Conservation (phyloP, 352 stramenopile genomes). For the Phytophthora crassamura region DNA sequence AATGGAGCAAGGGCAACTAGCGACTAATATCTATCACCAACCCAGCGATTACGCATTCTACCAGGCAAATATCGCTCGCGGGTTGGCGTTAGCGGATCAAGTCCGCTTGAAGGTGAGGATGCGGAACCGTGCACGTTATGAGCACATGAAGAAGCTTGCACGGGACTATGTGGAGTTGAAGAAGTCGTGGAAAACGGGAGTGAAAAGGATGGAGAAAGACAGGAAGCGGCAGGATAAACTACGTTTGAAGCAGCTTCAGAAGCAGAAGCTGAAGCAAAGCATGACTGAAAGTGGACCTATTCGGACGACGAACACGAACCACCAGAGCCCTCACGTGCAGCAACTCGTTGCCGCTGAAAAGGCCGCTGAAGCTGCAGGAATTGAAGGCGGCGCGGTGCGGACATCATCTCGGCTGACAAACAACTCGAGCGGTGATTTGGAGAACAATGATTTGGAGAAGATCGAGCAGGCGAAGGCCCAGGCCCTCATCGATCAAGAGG, state of each 20-base stretch:
- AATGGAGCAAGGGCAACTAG: slow-evolving; percentile 48
- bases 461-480: slow-evolving; percentile 82
- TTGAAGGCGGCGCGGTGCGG: slow-evolving; percentile 54
- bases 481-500: slow-evolving; percentile 79
- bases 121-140: slow-evolving; percentile 71
- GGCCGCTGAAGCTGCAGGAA: slow-evolving; percentile 26
- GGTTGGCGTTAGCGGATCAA: slow-evolving; percentile 49
- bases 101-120: slow-evolving; percentile 69
- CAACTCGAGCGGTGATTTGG: slow-evolving; percentile 80
- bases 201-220: slow-evolving; percentile 90
- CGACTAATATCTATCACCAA: slow-evolving; percentile 73
- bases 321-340: slow-evolving; percentile 49
- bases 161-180: slow-evolving; percentile 85
- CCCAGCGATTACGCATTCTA: slow-evolving; percentile 83
- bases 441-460: slow-evolving; percentile 83
- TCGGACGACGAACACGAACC: slow-evolving; percentile 45
- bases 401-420: slow-evolving; percentile 87
- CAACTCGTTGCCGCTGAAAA: slow-evolving; percentile 49
- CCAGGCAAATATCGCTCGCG: slow-evolving; percentile 68
- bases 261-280: slow-evolving; percentile 42
- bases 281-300: slow-evolving; percentile 35
- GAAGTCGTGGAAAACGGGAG: slow-evolving; percentile 80
- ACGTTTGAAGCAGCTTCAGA: slow-evolving; percentile 75
- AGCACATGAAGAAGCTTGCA: slow-evolving; percentile 73
- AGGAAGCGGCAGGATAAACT: slow-evolving; percentile 87